A percentile compares a stretch with the other conserved stretches of the same genome.
These are phyloP conservation scores for Trametes polyzona DNA, from an alignment of 1,284 basidiomycete genomes.

Conservation along the genomic window DNA sequence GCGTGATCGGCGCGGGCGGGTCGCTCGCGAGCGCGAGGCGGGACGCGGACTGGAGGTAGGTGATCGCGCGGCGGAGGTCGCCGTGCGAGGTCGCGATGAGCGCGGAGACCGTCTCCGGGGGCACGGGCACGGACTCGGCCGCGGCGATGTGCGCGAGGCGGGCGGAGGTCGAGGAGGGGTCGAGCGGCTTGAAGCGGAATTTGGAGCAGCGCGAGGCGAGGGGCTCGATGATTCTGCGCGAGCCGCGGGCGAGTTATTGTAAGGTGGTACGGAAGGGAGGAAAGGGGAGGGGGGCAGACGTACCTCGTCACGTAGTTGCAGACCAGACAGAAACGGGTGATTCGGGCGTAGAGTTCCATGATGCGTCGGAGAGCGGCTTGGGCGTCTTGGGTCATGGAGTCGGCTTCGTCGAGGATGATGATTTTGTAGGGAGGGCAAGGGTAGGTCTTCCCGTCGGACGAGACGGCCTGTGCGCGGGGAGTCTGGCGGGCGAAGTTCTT, in stretches of 20 bases:
- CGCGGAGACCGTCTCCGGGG: conserved; percentile 62
- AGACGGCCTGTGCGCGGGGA: conserved; percentile 74
- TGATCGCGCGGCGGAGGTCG: conserved; percentile 97
- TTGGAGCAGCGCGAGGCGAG: conserved; percentile 99
- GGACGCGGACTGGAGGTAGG: conserved; percentile 95
- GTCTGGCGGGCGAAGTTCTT: conserved; percentile 98
- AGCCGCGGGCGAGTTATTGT: neutral
- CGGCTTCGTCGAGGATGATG: conserved; percentile 98
- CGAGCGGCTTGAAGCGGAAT: conserved; percentile 96
- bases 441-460: conserved; percentile 84
- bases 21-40: conserved; percentile 75
- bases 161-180: conserved; percentile 72
- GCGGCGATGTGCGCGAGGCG: conserved; percentile 84
- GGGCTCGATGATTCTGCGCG: conserved; percentile 92
- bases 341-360: conserved; percentile 98
- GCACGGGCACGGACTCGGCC: conserved; percentile 57
- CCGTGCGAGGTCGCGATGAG: conserved; percentile 87
- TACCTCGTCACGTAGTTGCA: conserved; percentile 95
- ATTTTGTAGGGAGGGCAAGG: conserved; percentile 99
- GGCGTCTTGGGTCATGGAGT: conserved; percentile 99
- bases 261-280: neutral
- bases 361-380: conserved; percentile 95
- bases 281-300: neutral
- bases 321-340: conserved; percentile 97
- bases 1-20: conserved; percentile 75